phyloP scores from a whole-genome alignment of 495 filamentous ascomycete species.

The Ascobolus immersus region DNA sequence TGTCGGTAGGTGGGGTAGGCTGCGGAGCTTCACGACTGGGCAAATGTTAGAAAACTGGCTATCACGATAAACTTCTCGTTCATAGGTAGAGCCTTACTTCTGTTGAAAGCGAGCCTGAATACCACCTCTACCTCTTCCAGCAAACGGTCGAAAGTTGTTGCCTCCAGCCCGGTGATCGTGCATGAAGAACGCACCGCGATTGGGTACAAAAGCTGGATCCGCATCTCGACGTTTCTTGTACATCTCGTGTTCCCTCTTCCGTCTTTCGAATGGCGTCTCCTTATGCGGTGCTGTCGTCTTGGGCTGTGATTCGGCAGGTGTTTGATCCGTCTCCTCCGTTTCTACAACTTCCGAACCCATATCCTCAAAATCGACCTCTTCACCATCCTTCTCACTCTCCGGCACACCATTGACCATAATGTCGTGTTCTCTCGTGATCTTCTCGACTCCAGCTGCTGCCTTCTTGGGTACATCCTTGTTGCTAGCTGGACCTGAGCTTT shows the following conservation, averaged over 20 bases:
- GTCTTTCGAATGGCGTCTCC: slow-evolving; percentile 35
- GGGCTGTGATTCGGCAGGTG: slow-evolving; percentile 2
- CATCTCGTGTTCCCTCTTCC: slow-evolving; percentile 71
- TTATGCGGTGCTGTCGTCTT: slow-evolving; percentile 8
- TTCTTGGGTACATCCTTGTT: slow-evolving; percentile 1
- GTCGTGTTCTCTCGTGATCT: background rate
- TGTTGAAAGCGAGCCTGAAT: too few relatives aligned
- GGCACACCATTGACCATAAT: slow-evolving; percentile 47
- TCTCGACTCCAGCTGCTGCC: slow-evolving; percentile 1
- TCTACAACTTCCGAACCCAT: slow-evolving; percentile 5
- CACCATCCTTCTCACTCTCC: slow-evolving; percentile 16
- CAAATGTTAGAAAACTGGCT: slow-evolving; percentile 16
- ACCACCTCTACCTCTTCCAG: slow-evolving; percentile 27
- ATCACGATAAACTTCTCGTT: background rate
- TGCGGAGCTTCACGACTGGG: slow-evolving; percentile 21
- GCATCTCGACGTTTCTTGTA: slow-evolving; percentile 65
- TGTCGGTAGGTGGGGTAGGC: slow-evolving; percentile 37
- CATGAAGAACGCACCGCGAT: slow-evolving; percentile 85
- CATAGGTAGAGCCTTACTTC: background rate
- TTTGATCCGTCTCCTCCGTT: slow-evolving; percentile 3
- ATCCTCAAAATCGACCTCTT: slow-evolving; percentile 9
- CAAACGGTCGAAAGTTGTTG: slow-evolving; percentile 51
- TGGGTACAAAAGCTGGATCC: slow-evolving; percentile 85
- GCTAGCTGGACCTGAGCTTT: background rate
- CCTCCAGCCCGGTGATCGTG: slow-evolving; percentile 72